These are phyloP conservation scores for Flaveria robusta DNA, from an alignment of 129 eudicot genomes.

Conservation along the genomic window DNA sequence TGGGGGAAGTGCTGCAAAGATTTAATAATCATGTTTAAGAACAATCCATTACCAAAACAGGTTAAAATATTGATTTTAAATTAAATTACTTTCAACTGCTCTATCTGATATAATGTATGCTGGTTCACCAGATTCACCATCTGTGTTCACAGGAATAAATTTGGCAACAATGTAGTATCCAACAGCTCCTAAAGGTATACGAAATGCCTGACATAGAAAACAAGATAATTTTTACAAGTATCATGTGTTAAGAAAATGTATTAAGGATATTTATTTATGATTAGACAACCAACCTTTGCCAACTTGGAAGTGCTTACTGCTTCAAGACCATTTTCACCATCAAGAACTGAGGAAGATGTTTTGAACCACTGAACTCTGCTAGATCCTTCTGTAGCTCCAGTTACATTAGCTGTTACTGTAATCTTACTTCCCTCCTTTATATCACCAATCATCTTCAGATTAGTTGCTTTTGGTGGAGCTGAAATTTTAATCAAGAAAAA, in stretches of 20 bases:
- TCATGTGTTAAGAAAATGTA: constrained; percentile 13
- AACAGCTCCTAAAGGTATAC: constrained; percentile 95
- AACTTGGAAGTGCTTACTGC: constrained; percentile 79
- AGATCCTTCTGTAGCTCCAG: constrained; percentile 93
- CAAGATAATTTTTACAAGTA: constrained; percentile 8
- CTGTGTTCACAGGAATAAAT: constrained; percentile 92
- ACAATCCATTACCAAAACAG: constrained; percentile 9
- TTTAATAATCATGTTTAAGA: constrained; percentile 26
- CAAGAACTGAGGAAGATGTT: constrained; percentile 56
- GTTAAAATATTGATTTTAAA: neutral
- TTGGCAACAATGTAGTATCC: constrained; percentile 82
- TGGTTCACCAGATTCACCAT: constrained; percentile 95
- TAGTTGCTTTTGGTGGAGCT: constrained; percentile 96
- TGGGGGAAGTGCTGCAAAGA: constrained; percentile 91
- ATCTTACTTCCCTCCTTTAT: constrained; percentile 91
- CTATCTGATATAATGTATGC: constrained; percentile 64
- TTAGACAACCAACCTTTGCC: constrained; percentile 69
- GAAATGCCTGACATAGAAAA: constrained; percentile 64
- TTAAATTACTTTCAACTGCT: constrained; percentile 75
- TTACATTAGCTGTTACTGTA: constrained; percentile 73
- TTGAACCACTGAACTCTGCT: constrained; percentile 99
- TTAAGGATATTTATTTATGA: neutral
- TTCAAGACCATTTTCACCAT: constrained; percentile 76
- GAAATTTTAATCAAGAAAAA: constrained; percentile 36
- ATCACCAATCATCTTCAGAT: constrained; percentile 80